Evolutionary conservation across 2,329 filamentous ascomycete species (phyloP).

Genomic region (Ophiocordyceps australis): DNA sequence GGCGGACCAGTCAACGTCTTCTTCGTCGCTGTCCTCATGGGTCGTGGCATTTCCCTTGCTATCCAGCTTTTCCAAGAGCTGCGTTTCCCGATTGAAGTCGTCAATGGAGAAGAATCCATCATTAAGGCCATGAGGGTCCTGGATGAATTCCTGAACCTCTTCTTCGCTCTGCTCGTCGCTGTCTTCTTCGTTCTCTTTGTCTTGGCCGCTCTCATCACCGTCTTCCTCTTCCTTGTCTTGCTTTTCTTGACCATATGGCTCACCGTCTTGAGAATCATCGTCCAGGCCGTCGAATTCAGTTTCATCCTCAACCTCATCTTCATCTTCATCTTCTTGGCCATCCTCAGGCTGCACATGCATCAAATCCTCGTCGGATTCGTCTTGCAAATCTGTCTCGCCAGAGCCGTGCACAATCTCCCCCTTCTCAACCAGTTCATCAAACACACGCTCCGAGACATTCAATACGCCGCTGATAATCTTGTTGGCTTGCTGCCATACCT

Average conservation of each 20-base stretch:
- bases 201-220: constrained; percentile 15
- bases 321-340: constrained; percentile 11
- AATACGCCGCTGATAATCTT: constrained; percentile 51
- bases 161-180: constrained; percentile 17
- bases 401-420: constrained; percentile 3
- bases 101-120: constrained; percentile 98
- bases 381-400: constrained; percentile 8
- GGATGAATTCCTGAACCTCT: constrained; percentile 25
- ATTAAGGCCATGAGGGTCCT: constrained; percentile 68
- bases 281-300: constrained; percentile 13
- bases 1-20: constrained; percentile 73
- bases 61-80: constrained; percentile 78
- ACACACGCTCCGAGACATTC: constrained; percentile 24
- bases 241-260: constrained; percentile 5
- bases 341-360: constrained; percentile 10
- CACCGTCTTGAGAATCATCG: constrained; percentile 14
- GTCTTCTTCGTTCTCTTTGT: constrained; percentile 15
- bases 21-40: constrained; percentile 62
- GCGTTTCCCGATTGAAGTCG: constrained; percentile 87
- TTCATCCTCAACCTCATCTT: constrained; percentile 11
- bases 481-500: constrained; percentile 88
- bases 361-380: constrained; percentile 14
- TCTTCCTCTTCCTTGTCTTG: constrained; percentile 13
- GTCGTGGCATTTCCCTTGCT: constrained; percentile 56
- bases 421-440: constrained; percentile 29